Evolutionary conservation across 179 eudicot genomes (phyloP), one percentile per base, ranked within the genome.

Genomic region (Spinacia oleracea): DNA sequence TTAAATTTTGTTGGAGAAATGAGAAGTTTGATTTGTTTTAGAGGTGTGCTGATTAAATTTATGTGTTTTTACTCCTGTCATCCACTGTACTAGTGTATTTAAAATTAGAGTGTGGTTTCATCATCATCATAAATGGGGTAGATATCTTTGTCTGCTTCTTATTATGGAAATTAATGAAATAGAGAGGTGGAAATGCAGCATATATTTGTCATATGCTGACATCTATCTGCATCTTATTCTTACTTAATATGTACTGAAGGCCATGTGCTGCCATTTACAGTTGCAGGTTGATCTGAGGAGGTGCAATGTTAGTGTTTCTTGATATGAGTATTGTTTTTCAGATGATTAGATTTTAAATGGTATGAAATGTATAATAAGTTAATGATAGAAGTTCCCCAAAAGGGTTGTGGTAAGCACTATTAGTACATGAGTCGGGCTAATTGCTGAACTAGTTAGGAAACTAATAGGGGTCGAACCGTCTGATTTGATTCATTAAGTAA

Each of bases 211-310:
- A 48, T 75, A 34, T 48, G 72, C 31, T 82, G 79, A 70, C 76
- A 78, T 70, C 63, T 68, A 78, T 70, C 63, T 68, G 40, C 42
- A 18, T 48, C 48, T 70, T 72, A 32, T 48, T 72, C 75, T 72
- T 68, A 68, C 58, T 62, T 67, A 43, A 55, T 35, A 66, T 65
- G 75, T 62, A 65, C 48, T 67, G 65, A 56, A 55, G 32, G 5
- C 78, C 81, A 82, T 77, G 78, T 82, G 84, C 72, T 68, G 34
- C 64, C 81, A 78, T 67, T 82, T 78, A 46, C 76, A 67, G 62
- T 50, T 69, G 48, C 74, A 74, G 4, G 76, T 62, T 69, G n/a
- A n/a, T n/a, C n/a, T n/a, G 72, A 68, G 48, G 53, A 74, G 48
- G 53, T 60, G 55, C 69, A 59, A 38, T 31, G 43, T 76, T 46